Conservation (phyloP, 2,329 filamentous ascomycete genomes). For the Pseudocercospora fuligena region DNA sequence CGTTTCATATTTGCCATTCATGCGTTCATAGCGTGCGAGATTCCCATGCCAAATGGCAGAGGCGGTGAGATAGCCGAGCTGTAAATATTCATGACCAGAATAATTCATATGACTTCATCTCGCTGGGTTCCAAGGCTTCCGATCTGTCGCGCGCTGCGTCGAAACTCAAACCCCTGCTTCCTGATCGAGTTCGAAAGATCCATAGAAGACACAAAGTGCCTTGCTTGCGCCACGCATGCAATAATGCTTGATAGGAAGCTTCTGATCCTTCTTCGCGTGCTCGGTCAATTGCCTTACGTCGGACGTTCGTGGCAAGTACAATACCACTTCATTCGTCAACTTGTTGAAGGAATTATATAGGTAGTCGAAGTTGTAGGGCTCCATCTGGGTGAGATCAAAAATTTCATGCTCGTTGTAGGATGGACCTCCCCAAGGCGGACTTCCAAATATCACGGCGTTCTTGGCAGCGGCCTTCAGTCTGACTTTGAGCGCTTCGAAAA, state of each 20-base stretch:
- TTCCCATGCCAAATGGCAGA: neutral
- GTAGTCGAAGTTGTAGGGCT: conserved; percentile 75
- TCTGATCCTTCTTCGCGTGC: conserved; percentile 48
- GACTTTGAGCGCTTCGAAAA: conserved; percentile 71
- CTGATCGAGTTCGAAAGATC: conserved; percentile 48
- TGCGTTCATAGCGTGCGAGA: neutral
- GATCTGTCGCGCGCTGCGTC: neutral
- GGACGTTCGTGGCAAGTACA: conserved; percentile 86
- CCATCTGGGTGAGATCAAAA: conserved; percentile 84
- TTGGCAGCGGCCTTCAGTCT: conserved; percentile 54
- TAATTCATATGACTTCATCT: neutral
- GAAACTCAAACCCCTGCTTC: neutral
- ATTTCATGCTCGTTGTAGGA: conserved; percentile 69
- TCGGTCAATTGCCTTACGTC: conserved; percentile 77
- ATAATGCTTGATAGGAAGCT: conserved; percentile 82
- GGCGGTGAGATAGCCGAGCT: neutral
- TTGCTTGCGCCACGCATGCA: conserved; percentile 91
- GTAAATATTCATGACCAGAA: neutral
- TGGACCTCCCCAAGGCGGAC: conserved; percentile 75
- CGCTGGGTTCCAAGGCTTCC: neutral
- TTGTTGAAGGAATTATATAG: conserved; percentile 66
- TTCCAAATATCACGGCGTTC: conserved; percentile 69
- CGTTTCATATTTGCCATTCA: neutral
- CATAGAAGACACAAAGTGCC: conserved; percentile 65
- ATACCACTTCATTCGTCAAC: conserved; percentile 61